Conservation (phyloP, 306 rosid species). For the Pterocarpus santalinus region DNA sequence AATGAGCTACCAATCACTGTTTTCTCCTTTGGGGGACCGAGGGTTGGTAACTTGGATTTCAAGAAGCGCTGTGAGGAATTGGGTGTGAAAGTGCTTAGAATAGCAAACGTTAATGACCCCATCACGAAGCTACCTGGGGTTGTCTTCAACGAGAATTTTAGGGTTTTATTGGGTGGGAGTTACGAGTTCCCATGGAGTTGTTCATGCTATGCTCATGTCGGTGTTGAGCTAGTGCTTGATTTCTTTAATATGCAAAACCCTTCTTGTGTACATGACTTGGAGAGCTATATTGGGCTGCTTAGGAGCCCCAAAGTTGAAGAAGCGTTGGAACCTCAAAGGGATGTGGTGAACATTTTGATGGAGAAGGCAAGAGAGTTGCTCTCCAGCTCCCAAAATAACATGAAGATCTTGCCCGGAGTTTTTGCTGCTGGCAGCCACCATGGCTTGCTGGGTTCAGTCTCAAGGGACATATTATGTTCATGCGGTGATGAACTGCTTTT, state of each 20-base stretch:
- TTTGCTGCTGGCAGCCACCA: conserved; percentile 23
- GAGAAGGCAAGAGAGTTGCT: conserved; percentile 55
- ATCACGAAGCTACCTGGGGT: conserved; percentile 90
- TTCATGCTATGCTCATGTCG: conserved; percentile 89
- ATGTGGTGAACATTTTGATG: conserved; percentile 45
- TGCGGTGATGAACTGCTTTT: conserved; percentile 52
- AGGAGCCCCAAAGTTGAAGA: conserved; percentile 43
- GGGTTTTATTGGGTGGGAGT: conserved; percentile 75
- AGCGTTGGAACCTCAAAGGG: conserved; percentile 3
- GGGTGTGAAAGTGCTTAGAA: conserved; percentile 80
- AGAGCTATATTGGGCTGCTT: conserved; percentile 67
- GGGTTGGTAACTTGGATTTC: conserved; percentile 83
- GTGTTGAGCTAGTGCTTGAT: conserved; percentile 79
- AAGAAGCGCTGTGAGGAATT: conserved; percentile 80
- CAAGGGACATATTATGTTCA: conserved; percentile 49
- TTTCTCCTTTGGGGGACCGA: conserved; percentile 89
- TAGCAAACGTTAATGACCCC: conserved; percentile 84
- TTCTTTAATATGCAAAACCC: conserved; percentile 89
- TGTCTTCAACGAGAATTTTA: conserved; percentile 81
- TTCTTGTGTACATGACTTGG: conserved; percentile 91
- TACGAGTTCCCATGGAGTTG: conserved; percentile 73
- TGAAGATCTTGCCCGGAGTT: conserved; percentile 51
- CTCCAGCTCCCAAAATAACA: conserved; percentile 40
- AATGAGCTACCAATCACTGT: conserved; percentile 60
- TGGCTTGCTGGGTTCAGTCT: conserved; percentile 43